Evolutionary conservation across 2,329 filamentous ascomycete genomes (phyloP), one percentile per base, ranked within the genome.

Genomic region (Pseudogymnoascus sp.): DNA sequence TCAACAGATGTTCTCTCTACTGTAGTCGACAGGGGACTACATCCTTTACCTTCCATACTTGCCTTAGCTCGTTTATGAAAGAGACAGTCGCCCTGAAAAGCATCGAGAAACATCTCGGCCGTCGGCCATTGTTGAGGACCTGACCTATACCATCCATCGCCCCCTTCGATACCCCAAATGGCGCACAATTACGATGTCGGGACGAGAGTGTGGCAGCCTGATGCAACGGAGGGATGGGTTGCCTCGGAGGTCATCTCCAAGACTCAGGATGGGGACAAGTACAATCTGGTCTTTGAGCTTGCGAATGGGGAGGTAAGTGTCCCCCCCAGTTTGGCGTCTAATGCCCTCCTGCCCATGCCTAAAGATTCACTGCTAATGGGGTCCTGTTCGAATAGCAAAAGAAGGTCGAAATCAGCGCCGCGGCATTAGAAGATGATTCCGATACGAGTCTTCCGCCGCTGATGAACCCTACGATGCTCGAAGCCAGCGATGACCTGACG

Each of bases 381-480:
- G 19, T 2, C 25, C 10, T 63, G 39, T 21, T 34, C 63, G n/a
- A 19, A 69, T 73, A 96, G 92, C 87, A 83, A 74, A 95, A 91
- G 81, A 86, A 83, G 10, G 78, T 97, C 74, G 86, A 92, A 77
- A 89, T 95, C 69, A 89, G 90, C 14, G 77, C 87, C 67, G 85
- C 88, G 71, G 91, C 87, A 71, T 81, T 99, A 69, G 85, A 90
- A 76, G 86, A 88, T 73, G 88, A 88, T 75, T 90, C 87, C 73
- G 88, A 93, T 78, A 80, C 88, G 62, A 86, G 86, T 64, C 82
- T 99, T 68, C 95, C 95, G 60, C 95, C 95, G 61, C 79, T 99
- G 72, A 98, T 98, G 92, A 99, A 99, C 77, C 95, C 95, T 69
- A 85, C 93, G 62, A 96, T 98, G 86, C 89, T 99, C 70, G 95